phyloP scores from a whole-genome alignment of 1,284 basidiomycete genomes.

The Papiliotrema flavescens region DNA sequence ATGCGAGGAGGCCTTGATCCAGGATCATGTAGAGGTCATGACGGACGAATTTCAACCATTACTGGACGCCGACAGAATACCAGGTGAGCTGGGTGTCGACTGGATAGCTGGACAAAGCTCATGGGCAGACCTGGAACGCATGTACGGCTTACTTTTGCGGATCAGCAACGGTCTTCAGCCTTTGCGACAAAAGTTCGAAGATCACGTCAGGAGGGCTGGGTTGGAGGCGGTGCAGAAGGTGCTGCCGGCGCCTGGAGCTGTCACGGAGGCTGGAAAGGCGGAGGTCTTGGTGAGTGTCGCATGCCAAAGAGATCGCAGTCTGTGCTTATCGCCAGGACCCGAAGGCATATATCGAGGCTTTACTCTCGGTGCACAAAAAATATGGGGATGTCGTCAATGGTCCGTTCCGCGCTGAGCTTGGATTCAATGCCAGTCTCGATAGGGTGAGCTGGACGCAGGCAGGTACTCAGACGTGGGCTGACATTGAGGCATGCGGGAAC shows the following conservation, averaged over 20 bases:
- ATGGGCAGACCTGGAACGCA: conserved; percentile 72
- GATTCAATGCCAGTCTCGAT: conserved; percentile 92
- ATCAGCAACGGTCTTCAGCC: conserved; percentile 90
- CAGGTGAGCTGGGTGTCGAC: conserved; percentile 48
- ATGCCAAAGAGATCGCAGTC: neutral
- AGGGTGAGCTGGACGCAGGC: conserved; percentile 43
- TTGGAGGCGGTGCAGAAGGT: conserved; percentile 79
- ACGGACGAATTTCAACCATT: conserved; percentile 93
- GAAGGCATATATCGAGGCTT: conserved; percentile 88
- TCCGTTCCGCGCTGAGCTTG: conserved; percentile 90
- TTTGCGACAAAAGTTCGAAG: conserved; percentile 86
- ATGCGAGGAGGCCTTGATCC: conserved; percentile 90
- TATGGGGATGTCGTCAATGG: conserved; percentile 85
- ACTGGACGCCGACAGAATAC: conserved; percentile 88
- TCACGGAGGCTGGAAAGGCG: conserved; percentile 55
- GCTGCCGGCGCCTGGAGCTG: conserved; percentile 56
- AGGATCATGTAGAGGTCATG: conserved; percentile 80
- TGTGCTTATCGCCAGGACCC: conserved; percentile 54
- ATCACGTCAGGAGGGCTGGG: conserved; percentile 88
- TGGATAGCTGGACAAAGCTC: conserved; percentile 1
- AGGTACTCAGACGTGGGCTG: neutral
- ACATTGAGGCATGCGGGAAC: conserved; percentile 77
- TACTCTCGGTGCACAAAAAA: conserved; percentile 87
- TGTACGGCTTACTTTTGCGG: conserved; percentile 88
- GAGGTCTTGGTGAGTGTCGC: conserved; percentile 55